Conservation (phyloP, 345 rosid species). For the Lenwebbia sp. region DNA sequence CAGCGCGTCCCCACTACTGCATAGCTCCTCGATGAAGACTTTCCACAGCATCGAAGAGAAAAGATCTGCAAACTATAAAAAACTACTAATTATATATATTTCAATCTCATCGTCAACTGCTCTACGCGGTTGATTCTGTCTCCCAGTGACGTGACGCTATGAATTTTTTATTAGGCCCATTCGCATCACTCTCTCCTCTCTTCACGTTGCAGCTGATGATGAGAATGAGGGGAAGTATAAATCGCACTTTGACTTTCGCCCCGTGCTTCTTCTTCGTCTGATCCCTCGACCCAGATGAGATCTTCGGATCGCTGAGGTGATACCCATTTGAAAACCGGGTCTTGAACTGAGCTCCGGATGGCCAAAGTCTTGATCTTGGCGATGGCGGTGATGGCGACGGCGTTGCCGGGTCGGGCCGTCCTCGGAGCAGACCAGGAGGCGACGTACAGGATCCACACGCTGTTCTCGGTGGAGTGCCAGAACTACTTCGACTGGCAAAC, state of each 20-base stretch:
- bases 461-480: slow-evolving; percentile 96
- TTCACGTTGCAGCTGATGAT: neutral
- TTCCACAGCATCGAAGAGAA: neutral
- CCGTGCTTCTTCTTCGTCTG: neutral
- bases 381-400: neutral
- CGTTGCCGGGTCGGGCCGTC: neutral
- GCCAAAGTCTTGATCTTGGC: slow-evolving; percentile 13
- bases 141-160: too few species aligned
- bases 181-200: neutral
- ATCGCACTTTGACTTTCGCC: neutral
- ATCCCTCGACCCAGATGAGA: neutral
- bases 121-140: neutral
- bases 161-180: neutral
- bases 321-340: slow-evolving; percentile 8
- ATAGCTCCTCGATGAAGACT: neutral
- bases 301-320: neutral
- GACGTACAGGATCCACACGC: slow-evolving; percentile 84
- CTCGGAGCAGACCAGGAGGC: slow-evolving; percentile 17
- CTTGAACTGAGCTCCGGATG: slow-evolving; percentile 24
- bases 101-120: neutral
- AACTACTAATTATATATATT: neutral
- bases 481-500: slow-evolving; percentile 98
- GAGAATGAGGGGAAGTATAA: neutral
- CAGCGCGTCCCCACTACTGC: neutral
- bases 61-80: neutral